Evolutionary conservation across 1,284 basidiomycete species (phyloP), one percentile per base, ranked within the genome.

Genomic region (Erythrobasidium hasegawianum): DNA sequence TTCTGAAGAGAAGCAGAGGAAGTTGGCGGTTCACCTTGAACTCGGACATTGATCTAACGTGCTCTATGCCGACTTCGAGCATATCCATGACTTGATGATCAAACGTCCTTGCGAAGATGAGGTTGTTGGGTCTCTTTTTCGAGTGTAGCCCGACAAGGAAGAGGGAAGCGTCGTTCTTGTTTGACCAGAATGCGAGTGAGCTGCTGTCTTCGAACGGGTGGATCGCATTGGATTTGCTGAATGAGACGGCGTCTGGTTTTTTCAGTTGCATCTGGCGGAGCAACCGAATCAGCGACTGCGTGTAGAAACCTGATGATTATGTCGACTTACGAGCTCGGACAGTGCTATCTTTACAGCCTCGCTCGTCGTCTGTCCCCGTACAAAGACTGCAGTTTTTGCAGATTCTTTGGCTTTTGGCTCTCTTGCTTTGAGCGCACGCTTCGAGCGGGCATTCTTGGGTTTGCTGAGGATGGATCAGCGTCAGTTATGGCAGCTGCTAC

Each of bases 361-460:
- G 18, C 90, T 90, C 0, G 89, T 85, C 75, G 90, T 87, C 29
- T 88, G 89, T 2, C 93, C 92, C 72, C 87, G 85, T 41, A 97
- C 92, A 76, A 98, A 96, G 72, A 99, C 85, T 22, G 87, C 87
- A 26, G 87, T 83, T 78, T 84, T 84, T 64, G 86, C 83, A 74
- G 90, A 89, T 81, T 98, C 95, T 66, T 95, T 83, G 72, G 92
- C 85, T 75, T 94, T 92, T 1, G 95, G 85, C 75, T 89, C 88
- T 33, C 93, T 84, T 54, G 88, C 88, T 54, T 91, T 89, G 72
- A 96, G 76, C 0, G 86, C 95, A 70, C 96, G 84, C 80, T 98
- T 99, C n/a, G 90, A 89, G 45, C 95, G 86, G 0, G 96, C 95
- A 83, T 96, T 97, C 81, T 90, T 92, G 33, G 95, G 92, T 82